Evolutionary conservation across 1,284 basidiomycete species (phyloP).

Genomic region (Ustilago hordei): DNA sequence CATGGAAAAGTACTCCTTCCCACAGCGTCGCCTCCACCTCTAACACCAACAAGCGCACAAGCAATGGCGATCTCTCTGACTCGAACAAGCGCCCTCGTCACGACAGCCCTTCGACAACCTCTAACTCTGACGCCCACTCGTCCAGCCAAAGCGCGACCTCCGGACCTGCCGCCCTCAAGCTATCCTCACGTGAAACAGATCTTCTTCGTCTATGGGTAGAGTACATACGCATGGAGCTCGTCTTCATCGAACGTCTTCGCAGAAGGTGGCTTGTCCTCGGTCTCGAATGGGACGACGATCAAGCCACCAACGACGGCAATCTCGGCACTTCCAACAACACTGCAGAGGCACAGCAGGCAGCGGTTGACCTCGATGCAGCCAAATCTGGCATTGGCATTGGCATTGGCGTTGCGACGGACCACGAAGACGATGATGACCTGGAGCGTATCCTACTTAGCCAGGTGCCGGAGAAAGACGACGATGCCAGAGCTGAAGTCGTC

Average conservation of each 20-base stretch:
- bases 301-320: neutral
- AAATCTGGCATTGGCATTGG: neutral
- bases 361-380: slow-evolving; percentile 34
- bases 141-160: slow-evolving; percentile 5
- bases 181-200: slow-evolving; percentile 48
- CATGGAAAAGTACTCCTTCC: slow-evolving; percentile 23
- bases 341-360: slow-evolving; percentile 33
- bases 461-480: slow-evolving; percentile 41
- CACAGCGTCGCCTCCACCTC: neutral
- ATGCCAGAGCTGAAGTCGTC: slow-evolving; percentile 21
- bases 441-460: slow-evolving; percentile 45
- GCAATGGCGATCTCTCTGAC: slow-evolving; percentile 9
- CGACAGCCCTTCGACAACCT: neutral
- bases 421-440: slow-evolving; percentile 12
- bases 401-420: slow-evolving; percentile 5
- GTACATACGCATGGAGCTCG: slow-evolving; percentile 87
- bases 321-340: slow-evolving; percentile 20
- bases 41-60: slow-evolving; percentile 19
- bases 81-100: slow-evolving; percentile 21
- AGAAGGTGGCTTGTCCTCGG: slow-evolving; percentile 84
- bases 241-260: slow-evolving; percentile 85
- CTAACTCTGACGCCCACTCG: neutral
- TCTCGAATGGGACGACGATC: slow-evolving; percentile 70
- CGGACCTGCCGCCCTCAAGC: slow-evolving; percentile 42
- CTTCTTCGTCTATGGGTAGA: slow-evolving; percentile 65